Evolutionary conservation across 805 yeast species (phyloP).

Genomic region (Saturnispora serradocipensis): DNA sequence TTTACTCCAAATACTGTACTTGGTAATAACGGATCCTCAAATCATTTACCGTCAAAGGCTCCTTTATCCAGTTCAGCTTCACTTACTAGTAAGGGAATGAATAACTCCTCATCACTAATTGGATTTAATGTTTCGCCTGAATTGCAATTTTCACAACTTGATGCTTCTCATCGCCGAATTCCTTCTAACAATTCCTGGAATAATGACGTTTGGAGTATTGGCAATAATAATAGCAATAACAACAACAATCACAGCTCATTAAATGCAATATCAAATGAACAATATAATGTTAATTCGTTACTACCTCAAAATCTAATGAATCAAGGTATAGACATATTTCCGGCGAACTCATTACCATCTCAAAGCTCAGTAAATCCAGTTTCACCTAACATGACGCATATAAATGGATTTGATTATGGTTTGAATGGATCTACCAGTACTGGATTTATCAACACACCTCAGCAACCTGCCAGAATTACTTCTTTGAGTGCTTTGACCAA

Average conservation of each 20-base stretch:
- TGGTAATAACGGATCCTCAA: background rate
- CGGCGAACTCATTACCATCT: background rate
- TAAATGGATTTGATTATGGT: slow-evolving; percentile 9
- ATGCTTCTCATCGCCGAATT: slow-evolving; percentile 1
- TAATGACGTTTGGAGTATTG: slow-evolving; percentile 6
- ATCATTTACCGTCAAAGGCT: background rate
- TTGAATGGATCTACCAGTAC: background rate
- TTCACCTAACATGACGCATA: slow-evolving; percentile 12
- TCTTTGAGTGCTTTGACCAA: slow-evolving; percentile 16
- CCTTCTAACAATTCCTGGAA: slow-evolving; percentile 5
- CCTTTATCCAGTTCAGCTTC: background rate
- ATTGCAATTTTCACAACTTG: slow-evolving; percentile 11
- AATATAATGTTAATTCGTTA: slow-evolving; percentile 19
- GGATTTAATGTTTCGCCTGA: slow-evolving; percentile 13
- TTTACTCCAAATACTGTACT: background rate
- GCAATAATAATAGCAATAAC: slow-evolving; percentile 2
- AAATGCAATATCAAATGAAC: slow-evolving; percentile 5
- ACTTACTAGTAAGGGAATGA: slow-evolving; percentile 4
- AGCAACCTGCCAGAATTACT: slow-evolving; percentile 10
- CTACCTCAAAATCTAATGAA: slow-evolving; percentile 26
- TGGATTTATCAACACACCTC: slow-evolving; percentile 7
- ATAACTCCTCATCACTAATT: background rate
- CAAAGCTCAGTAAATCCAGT: background rate
- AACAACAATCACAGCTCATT: slow-evolving; percentile 5
- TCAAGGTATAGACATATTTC: slow-evolving; percentile 4